phyloP scores from a whole-genome alignment of 345 rosid species.

The Citrus trifoliata region DNA sequence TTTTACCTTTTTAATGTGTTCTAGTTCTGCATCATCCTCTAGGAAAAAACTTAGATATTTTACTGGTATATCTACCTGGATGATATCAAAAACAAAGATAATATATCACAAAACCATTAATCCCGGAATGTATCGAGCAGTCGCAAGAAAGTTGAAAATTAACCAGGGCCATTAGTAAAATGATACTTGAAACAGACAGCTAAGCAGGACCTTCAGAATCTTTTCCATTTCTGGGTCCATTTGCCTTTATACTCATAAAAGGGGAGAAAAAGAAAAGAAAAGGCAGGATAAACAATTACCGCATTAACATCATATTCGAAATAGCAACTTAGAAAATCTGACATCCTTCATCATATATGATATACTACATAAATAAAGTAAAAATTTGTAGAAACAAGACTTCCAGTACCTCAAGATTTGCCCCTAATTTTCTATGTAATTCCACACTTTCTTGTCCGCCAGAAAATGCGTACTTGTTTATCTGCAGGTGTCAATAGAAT shows the following conservation, averaged over 20 bases:
- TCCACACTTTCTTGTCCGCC: conserved; percentile 82
- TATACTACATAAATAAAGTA: background rate
- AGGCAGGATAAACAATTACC: background rate
- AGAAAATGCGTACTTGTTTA: conserved; percentile 75
- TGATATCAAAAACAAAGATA: conserved; percentile 1
- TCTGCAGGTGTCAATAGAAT: conserved; percentile 35
- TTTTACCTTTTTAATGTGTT: conserved; percentile 71
- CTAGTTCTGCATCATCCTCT: conserved; percentile 83
- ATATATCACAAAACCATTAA: background rate
- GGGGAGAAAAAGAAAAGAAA: background rate
- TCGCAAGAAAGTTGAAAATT: background rate
- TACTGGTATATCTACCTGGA: conserved; percentile 82
- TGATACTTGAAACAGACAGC: background rate
- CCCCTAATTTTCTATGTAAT: conserved; percentile 69
- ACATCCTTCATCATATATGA: background rate
- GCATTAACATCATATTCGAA: background rate
- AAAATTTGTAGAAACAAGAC: background rate
- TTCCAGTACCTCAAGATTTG: conserved; percentile 77
- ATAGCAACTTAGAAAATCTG: background rate
- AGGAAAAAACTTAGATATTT: conserved; percentile 79
- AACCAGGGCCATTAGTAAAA: background rate
- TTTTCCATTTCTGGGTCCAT: background rate
- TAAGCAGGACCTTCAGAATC: background rate
- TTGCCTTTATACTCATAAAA: background rate
- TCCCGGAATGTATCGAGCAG: background rate